These are phyloP conservation scores for Torulaspora quercuum DNA, from an alignment of 805 yeast species.

Conservation along the genomic window DNA sequence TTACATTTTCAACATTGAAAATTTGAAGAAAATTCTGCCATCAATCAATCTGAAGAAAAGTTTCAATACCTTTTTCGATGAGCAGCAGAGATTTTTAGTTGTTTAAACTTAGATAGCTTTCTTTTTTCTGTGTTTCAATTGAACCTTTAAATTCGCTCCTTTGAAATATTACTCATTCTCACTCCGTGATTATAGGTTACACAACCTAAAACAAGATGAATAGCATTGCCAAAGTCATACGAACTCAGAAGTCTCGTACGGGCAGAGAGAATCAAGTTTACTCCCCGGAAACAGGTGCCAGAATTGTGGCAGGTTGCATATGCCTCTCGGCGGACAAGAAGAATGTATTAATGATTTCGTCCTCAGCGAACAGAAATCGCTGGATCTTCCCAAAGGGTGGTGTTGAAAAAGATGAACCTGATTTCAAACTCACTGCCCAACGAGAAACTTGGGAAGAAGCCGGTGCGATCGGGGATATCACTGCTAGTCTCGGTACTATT, in stretches of 20 bases:
- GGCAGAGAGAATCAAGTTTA: constrained; percentile 63
- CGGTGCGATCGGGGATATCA: constrained; percentile 71
- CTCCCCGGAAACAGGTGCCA: constrained; percentile 60
- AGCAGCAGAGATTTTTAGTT: constrained; percentile 23
- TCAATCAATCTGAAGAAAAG: constrained; percentile 20
- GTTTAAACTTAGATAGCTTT: constrained; percentile 13
- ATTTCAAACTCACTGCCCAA: constrained; percentile 51
- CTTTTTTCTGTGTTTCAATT: neutral
- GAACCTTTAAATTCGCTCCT: neutral
- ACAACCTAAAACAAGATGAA: neutral
- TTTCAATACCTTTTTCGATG: constrained; percentile 24
- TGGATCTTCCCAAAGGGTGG: constrained; percentile 98
- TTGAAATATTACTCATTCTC: too few species aligned
- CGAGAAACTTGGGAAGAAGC: constrained; percentile 99
- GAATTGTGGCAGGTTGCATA: constrained; percentile 92
- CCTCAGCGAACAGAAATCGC: constrained; percentile 60
- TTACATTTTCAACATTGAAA: constrained; percentile 22
- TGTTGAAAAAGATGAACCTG: constrained; percentile 73
- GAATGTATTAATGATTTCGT: constrained; percentile 73
- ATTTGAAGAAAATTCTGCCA: constrained; percentile 20
- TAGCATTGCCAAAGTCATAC: constrained; percentile 23
- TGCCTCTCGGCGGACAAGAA: constrained; percentile 56
- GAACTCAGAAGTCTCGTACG: constrained; percentile 42
- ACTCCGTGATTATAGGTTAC: neutral
- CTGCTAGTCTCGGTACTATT: constrained; percentile 56